Conservation (phyloP, 2,329 filamentous ascomycete species). For the Aspergillus brasiliensis region DNA sequence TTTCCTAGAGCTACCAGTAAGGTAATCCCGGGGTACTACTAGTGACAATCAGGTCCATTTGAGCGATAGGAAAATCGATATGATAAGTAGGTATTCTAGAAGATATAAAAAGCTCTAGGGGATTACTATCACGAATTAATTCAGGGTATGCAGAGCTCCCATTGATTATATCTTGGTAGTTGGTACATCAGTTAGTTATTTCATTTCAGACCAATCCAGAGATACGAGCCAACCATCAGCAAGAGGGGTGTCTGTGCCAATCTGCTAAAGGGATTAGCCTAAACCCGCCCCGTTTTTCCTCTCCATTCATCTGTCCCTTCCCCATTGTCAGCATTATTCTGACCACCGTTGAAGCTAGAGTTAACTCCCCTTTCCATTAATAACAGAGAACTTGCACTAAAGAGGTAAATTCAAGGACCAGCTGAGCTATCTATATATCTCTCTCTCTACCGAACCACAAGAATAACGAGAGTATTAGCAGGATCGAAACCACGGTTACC, state of each 20-base stretch:
- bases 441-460: not conserved
- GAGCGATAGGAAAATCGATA: too few species aligned
- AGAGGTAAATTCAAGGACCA: not conserved
- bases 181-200: too few species aligned
- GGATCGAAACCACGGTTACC: not conserved
- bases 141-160: too few species aligned
- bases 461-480: not conserved
- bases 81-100: too few species aligned
- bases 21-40: too few species aligned
- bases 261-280: not conserved
- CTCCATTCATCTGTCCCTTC: not conserved
- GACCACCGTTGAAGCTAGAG: not conserved
- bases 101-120: too few species aligned
- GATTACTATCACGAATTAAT: too few species aligned
- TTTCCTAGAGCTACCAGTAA: too few species aligned
- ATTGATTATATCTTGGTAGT: too few species aligned
- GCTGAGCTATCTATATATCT: not conserved
- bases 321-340: not conserved
- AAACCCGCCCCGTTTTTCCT: not conserved
- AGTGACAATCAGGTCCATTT: too few species aligned
- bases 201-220: not conserved
- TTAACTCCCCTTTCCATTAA: not conserved
- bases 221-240: not conserved
- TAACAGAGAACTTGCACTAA: not conserved
- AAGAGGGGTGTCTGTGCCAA: not conserved